Base-by-base conservation (phyloP, 176 grass and related monocot genomes). In the Hyparrhenia diplandra region DNA sequence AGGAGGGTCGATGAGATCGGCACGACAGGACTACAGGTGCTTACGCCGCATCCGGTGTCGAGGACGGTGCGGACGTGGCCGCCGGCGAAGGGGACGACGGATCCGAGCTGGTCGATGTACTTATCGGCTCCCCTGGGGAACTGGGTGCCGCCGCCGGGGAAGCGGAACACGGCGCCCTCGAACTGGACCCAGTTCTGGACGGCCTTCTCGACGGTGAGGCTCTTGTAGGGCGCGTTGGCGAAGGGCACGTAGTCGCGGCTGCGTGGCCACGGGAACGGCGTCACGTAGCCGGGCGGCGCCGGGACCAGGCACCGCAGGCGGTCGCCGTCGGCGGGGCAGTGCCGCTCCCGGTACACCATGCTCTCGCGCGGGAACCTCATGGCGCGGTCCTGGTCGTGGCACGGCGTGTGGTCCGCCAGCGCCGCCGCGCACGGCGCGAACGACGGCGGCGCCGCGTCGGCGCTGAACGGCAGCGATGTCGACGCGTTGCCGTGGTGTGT, bases 171-270 rank as follows among this genome's bases (percentile, higher is more conserved):
- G 64, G 72, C 73, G 61, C n/a, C 92, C 84, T 98, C 88, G 78
- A 83, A 89, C 36, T 87, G n/a, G 28, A 98, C 92, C 92, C 95
- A n/a, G n/a, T n/a, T n/a, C 90, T 98, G 95, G 45, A 98, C 85
- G 21, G 92, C 95, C 84, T 98, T 98, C 92, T 98, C 95, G 10
- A 98, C 90, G 40, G 92, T 98, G 74, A 98, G 86, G 82, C 84
- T 94, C 88, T 98, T 98, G 81, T 98, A 98, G 12, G 92, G 92
- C 34, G 91, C 95, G 86, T 94, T 98, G 43, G 90, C 95, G 88
- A n/a, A 98, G 20, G 92, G 90, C 8, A 87, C 95, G 68, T 82
- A 86, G 80, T 98, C 92, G 13, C 95, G 90, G 81, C 95, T 98
- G 75, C 51, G 87, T n/a, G 95, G 95, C 95, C 95, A 98, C 68